These are phyloP conservation scores for Mycena kentingensis DNA, from an alignment of 768 basidiomycete species.

Conservation along the genomic window DNA sequence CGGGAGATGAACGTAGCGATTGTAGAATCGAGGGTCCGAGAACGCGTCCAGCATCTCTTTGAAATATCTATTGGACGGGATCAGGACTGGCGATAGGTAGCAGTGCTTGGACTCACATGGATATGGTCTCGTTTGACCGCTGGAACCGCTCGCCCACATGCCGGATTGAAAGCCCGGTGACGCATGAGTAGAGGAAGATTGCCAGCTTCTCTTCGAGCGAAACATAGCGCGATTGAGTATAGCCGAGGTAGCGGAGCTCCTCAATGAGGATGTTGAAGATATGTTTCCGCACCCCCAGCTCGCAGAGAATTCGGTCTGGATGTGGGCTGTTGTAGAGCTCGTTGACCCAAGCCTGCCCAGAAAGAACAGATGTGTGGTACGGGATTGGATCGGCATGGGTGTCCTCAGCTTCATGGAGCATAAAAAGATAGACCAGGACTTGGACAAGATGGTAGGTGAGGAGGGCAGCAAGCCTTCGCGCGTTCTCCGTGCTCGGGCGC, in stretches of 20 bases:
- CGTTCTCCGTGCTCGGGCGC: no score
- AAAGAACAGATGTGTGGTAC: slow-evolving; percentile 28
- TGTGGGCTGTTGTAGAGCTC: slow-evolving; percentile 29
- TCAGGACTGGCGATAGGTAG: no score
- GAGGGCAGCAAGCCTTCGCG: no score
- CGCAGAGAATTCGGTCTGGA: slow-evolving; percentile 24
- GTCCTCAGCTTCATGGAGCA: slow-evolving; percentile 10
- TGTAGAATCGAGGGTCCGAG: no score
- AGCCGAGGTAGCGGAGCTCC: slow-evolving; percentile 8
- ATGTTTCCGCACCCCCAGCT: slow-evolving; percentile 25
- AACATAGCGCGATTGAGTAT: slow-evolving; percentile 9
- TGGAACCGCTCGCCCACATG: slow-evolving; percentile 29
- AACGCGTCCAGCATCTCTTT: no score
- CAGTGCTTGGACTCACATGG: no score
- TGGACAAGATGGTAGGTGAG: background rate
- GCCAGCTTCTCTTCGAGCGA: slow-evolving; percentile 20
- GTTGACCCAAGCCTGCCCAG: slow-evolving; percentile 24
- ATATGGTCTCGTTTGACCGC: slow-evolving; percentile 27
- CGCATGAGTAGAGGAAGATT: slow-evolving; percentile 23
- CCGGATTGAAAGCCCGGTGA: slow-evolving; percentile 23
- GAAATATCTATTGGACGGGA: no score
- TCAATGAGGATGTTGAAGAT: slow-evolving; percentile 23
- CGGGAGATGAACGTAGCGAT: no score
- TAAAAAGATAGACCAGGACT: slow-evolving; percentile 3
- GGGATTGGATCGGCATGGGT: slow-evolving; percentile 9